Percentiles rank a stretch among this genome's conserved stretches.
These are phyloP conservation scores for Fusarium sp. DNA, from an alignment of 2,329 filamentous ascomycete species.

Conservation along the genomic window DNA sequence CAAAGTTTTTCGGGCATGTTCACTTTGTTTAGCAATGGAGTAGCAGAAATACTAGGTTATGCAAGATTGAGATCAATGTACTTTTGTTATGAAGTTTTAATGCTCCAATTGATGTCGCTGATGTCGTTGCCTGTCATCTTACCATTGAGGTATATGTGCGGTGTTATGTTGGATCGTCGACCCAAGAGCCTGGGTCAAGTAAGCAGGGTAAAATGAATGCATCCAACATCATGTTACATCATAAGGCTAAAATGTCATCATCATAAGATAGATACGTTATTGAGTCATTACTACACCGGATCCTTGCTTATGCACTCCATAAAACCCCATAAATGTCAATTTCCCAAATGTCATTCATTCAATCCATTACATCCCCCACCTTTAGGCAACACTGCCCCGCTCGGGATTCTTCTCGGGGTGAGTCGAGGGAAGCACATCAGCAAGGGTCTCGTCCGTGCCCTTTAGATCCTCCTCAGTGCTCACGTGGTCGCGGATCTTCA, in stretches of 20 bases:
- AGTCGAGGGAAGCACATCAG: constrained; percentile 69
- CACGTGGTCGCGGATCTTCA: constrained; percentile 86
- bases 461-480: constrained; percentile 83
- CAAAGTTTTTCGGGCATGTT: constrained; percentile 59
- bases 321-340: constrained; percentile 7
- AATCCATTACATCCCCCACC: not conserved
- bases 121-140: not conserved
- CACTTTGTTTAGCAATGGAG: constrained; percentile 50
- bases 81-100: not conserved
- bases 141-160: not conserved
- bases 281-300: constrained; percentile 11
- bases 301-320: not conserved
- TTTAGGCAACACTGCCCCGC: constrained; percentile 13
- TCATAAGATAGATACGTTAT: not conserved
- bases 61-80: not conserved
- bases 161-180: not conserved
- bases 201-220: not conserved
- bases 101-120: not conserved
- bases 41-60: not conserved
- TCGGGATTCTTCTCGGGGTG: constrained; percentile 35
- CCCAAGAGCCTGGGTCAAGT: not conserved
- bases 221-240: not conserved
- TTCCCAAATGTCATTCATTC: not conserved
- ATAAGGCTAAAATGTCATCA: not conserved
- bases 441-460: constrained; percentile 85